phyloP scores from a whole-genome alignment of 192 early-diverging fungal species.

The Pilobolus umbonatus region DNA sequence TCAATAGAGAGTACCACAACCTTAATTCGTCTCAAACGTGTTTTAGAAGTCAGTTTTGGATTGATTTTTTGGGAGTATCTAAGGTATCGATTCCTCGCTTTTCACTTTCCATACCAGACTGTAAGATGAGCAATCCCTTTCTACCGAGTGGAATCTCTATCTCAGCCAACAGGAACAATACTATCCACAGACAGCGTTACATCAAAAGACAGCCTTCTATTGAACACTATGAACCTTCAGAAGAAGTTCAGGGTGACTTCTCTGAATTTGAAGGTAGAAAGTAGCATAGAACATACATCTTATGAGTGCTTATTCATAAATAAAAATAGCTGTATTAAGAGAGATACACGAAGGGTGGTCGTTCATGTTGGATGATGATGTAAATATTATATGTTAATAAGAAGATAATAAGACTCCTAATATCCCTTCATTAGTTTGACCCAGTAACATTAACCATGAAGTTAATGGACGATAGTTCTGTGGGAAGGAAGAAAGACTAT shows the following conservation, averaged over 20 bases:
- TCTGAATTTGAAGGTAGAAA: conserved; percentile 28
- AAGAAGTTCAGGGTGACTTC: conserved; percentile 18
- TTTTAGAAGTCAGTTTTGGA: no score
- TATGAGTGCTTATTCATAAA: no score
- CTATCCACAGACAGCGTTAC: conserved; percentile 5
- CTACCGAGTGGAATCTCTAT: neutral
- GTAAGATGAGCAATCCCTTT: conserved; percentile 6
- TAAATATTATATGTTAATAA: conserved; percentile 15
- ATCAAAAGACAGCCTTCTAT: neutral
- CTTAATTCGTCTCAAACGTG: no score
- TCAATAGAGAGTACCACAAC: no score
- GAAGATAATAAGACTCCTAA: neutral
- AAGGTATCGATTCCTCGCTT: neutral
- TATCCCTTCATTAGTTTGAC: conserved; percentile 47
- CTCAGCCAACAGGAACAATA: conserved; percentile 1
- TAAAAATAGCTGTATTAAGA: conserved; percentile 22
- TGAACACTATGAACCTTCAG: conserved; percentile 1
- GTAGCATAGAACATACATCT: neutral
- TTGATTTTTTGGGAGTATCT: neutral
- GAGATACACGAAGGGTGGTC: conserved; percentile 48
- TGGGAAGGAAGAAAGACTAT: conserved; percentile 57
- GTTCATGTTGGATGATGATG: conserved; percentile 51
- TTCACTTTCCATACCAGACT: neutral
- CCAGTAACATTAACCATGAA: conserved; percentile 67
- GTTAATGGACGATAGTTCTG: conserved; percentile 72